Base-by-base conservation (phyloP, 306 rosid genomes). In the Malus fusca region DNA sequence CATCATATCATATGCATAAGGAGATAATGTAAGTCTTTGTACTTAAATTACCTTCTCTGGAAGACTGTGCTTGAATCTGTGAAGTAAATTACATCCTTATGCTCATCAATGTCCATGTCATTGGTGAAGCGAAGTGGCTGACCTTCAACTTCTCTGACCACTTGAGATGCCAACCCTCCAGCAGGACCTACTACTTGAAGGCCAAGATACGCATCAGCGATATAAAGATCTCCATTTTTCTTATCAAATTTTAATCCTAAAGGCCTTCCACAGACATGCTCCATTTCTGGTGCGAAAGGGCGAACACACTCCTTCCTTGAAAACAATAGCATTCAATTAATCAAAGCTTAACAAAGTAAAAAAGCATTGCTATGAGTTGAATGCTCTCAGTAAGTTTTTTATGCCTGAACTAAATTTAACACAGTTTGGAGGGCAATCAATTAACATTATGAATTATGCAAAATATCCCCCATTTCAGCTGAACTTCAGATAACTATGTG, bases 261-360 rank as follows among this genome's bases (percentile, higher is more conserved):
- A 33, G 97, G 98, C 75, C 97, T 88, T 80, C 97, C 98, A 78
- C 98, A 95, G 44, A 89, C 70, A 69, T 92, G 97, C 87, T 95
- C 98, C 87, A 88, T 37, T 62, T 95, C 95, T 43, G 79, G 97
- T 28, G 97, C 98, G 69, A 90, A 86, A 51, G 97, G 96, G 66
- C 85, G 88, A 11, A 74, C 59, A 43, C 98, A 95, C 19, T 74
- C 82, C 79, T 89, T 82, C 96, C 97, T 90, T 33, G 33, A 84
- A 66, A 81, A 83, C 42, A 73, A 62, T 3, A 69, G 58, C 80
- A 60, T 35, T 22, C 59, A 69, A 71, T 61, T 63, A 31, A 55
- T 55, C 64, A 79, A 25, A 64, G 11, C 63, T 63, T 25, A n/a
- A 4, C 0, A 30, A n/a, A 14, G 46, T 17, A 80, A 76, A 35